phyloP scores from a whole-genome alignment of 1,284 basidiomycete genomes.

The Irpex rosettiformis region DNA sequence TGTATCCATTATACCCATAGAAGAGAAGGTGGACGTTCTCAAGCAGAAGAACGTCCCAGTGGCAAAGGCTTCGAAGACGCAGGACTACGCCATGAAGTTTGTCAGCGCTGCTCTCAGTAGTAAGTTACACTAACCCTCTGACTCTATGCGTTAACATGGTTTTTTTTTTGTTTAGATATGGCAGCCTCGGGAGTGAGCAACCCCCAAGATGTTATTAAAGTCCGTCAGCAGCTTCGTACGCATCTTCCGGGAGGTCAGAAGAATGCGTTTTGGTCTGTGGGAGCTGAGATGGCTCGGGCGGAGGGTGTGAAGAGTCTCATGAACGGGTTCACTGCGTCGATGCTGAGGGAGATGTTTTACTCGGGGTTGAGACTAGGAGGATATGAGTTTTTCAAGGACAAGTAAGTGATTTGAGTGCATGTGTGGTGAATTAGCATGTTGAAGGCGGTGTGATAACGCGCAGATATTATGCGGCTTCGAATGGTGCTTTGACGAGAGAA shows the following conservation, averaged over 20 bases:
- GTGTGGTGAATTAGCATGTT: neutral
- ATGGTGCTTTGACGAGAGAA: slow-evolving; percentile 29
- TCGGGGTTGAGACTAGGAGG: slow-evolving; percentile 36
- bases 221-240: slow-evolving; percentile 35
- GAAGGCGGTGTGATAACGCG: neutral
- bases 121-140: slow-evolving; percentile 11
- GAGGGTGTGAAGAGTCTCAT: slow-evolving; percentile 33
- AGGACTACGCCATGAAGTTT: slow-evolving; percentile 31
- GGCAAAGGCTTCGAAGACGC: slow-evolving; percentile 11
- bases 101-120: slow-evolving; percentile 30
- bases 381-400: slow-evolving; percentile 39
- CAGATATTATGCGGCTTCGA: slow-evolving; percentile 23
- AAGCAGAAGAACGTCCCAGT: slow-evolving; percentile 17
- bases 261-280: slow-evolving; percentile 34
- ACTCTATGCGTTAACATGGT: neutral
- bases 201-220: slow-evolving; percentile 34
- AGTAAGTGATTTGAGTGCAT: slow-evolving; percentile 21
- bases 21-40: slow-evolving; percentile 15
- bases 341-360: slow-evolving; percentile 35
- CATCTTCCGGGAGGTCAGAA: slow-evolving; percentile 28
- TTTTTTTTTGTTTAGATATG: slow-evolving; percentile 27
- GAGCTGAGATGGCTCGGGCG: slow-evolving; percentile 30
- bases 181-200: slow-evolving; percentile 35
- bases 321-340: slow-evolving; percentile 34
- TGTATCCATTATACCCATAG: slow-evolving; percentile 15